Conservation (phyloP, 371 early-diverging fungal genomes). For the Haplosporangium sp. region DNA sequence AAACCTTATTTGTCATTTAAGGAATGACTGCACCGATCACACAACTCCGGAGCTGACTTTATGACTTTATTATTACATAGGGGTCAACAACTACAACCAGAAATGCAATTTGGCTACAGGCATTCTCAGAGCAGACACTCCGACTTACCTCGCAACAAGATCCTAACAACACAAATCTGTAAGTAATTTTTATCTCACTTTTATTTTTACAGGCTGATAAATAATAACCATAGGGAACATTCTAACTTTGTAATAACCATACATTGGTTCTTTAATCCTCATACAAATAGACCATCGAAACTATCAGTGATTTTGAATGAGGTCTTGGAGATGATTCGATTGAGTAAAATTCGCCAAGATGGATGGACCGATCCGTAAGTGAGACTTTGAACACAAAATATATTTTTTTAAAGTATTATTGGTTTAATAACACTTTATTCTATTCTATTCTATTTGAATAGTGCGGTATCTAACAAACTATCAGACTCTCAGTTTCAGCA, state of each 20-base stretch:
- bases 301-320: constrained; percentile 47
- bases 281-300: constrained; percentile 39
- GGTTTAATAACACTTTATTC: neutral
- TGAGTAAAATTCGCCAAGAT: constrained; percentile 35
- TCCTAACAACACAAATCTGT: constrained; percentile 28
- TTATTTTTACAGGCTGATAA: no score
- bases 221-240: neutral
- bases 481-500: constrained; percentile 47
- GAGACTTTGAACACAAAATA: no score
- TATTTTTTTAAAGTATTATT: neutral
- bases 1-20: constrained; percentile 29
- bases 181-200: neutral
- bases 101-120: constrained; percentile 38
- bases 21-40: neutral
- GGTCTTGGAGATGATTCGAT: constrained; percentile 35
- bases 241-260: neutral
- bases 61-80: neutral
- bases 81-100: constrained; percentile 10
- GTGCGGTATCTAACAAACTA: constrained; percentile 24
- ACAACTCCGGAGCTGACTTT: neutral
- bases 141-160: constrained; percentile 43
- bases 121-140: constrained; percentile 44
- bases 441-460: constrained; percentile 3
- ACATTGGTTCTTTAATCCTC: no score
- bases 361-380: constrained; percentile 52